Base-by-base conservation (phyloP, 306 rosid species). In the Arachis stenosperma region DNA sequence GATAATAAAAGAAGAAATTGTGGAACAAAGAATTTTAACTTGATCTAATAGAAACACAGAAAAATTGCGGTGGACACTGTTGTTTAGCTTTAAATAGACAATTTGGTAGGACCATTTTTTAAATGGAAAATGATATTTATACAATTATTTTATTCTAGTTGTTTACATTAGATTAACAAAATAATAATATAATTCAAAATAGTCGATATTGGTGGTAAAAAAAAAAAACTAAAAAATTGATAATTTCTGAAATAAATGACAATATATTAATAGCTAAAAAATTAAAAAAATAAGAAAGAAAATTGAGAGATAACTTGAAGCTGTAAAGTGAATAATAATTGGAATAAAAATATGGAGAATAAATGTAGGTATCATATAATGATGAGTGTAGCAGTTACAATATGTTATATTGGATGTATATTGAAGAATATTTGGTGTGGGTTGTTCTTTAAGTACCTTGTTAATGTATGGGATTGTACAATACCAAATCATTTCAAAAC, bases 401-500 rank as follows among this genome's bases (percentile, higher is more conserved):
- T 54, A 41, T 36, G 39, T 39, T 13, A 14, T 12, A 27, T 39
- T 6, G 15, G 2, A 62, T 14, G 14, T 27, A 44, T 3, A 0
- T 11, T 12, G 10, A 61, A 17, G 42, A 74, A 57, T 41, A 52
- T 40, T 64, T 44, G 14, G 52, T 17, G 36, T 47, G 15, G 8
- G 27, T 17, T 46, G 65, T 43, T 40, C 5, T 3, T 54, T 41
- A 27, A 10, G 9, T 52, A 52, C 29, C 22, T n/a, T 52, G 13
- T 52, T 52, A 52, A n/a, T 8, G 14, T 14, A 11, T 48, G 14
- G 8, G 22, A 52, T 61, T 67, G 65, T 71, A 56, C 27, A 27
- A 39, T 14, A 71, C 61, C 70, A 65, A 71, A 76, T 64, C 44
- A 55, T 61, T 75, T 53, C 7, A 17, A 60, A 60, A 59, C n/a